Evolutionary conservation across 192 early-diverging fungal species (phyloP), one percentile per base, ranked within the genome.

Genomic region (Mortierella claussenii): DNA sequence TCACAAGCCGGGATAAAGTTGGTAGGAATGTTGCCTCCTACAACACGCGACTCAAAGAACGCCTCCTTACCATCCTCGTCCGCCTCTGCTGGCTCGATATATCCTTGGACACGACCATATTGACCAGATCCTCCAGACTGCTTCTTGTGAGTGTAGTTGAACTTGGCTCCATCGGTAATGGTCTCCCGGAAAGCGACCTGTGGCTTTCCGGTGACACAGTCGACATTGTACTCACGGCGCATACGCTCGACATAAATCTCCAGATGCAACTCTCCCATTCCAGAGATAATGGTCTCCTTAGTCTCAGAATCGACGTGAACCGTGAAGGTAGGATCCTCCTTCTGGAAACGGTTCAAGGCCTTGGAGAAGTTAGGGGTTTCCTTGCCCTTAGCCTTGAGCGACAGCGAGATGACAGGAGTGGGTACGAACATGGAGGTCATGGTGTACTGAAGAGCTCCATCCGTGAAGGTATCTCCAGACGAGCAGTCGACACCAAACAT

Each of bases 351-450:
- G 74, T 89, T 93, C 53, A 93, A 80, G 1, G 91, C 92, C 71
- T 88, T 95, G 36, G 89, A 89, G 74, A 92, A 92, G 81, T 88
- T 95, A 36, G 86, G 66, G 49, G 87, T 69, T 42, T 94, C 96
- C 82, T 98, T 97, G 64, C 88, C 89, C 85, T 96, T 96, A 60
- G 97, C 95, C 43, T 86, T 88, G 34, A 99, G 79, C 33, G 96
- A 93, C 32, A 99, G 86, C 27, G 97, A 97, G 54, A 99, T 97
- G 50, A 99, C 97, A 7, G 97, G 93, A 37, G 96, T 91, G 44
- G 97, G 97, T 20, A 99, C 96, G 81, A 90, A 97, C 92, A 99
- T 99, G 44, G 97, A 96, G 42, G 94, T 94, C 96, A 99, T 95
- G 12, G 95, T 85, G 80, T 90, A 92, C 50, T 87, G 85, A 26